A percentile compares a stretch with the other conserved stretches of the same genome.
These are phyloP conservation scores for Fusarium tupiense DNA, from an alignment of 2,329 filamentous ascomycete genomes.

Conservation along the genomic window DNA sequence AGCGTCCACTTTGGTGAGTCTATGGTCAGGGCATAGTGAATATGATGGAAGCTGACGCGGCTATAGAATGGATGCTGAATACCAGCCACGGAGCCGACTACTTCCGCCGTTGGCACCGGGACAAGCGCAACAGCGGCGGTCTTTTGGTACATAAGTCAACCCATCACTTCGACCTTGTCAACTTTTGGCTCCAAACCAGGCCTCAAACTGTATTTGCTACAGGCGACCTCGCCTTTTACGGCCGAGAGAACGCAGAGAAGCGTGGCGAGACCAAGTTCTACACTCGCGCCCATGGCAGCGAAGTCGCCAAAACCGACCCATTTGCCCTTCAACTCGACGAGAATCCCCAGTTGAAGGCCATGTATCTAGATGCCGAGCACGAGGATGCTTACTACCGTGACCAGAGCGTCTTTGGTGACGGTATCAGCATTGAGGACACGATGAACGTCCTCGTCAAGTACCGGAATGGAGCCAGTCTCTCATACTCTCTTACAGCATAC, in stretches of 20 bases:
- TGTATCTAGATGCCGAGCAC: slow-evolving; percentile 71
- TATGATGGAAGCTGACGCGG: not conserved
- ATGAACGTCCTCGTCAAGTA: slow-evolving; percentile 70
- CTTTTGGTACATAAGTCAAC: slow-evolving; percentile 71
- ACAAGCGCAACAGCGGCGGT: slow-evolving; percentile 68
- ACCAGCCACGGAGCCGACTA: slow-evolving; percentile 70
- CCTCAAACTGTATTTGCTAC: slow-evolving; percentile 67
- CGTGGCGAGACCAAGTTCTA: slow-evolving; percentile 64
- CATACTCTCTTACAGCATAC: slow-evolving; percentile 69
- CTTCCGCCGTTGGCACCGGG: slow-evolving; percentile 71
- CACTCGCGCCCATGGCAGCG: slow-evolving; percentile 59
- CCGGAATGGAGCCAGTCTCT: slow-evolving; percentile 64
- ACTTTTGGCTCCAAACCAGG: slow-evolving; percentile 68
- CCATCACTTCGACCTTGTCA: slow-evolving; percentile 71
- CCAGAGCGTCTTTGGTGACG: slow-evolving; percentile 70
- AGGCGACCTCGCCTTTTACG: slow-evolving; percentile 69
- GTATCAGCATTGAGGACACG: slow-evolving; percentile 72
- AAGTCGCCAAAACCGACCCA: slow-evolving; percentile 62
- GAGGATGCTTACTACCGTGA: slow-evolving; percentile 71
- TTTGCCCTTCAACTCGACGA: slow-evolving; percentile 67
- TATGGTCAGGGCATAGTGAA: rapidly evolving
- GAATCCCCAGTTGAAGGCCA: slow-evolving; percentile 62
- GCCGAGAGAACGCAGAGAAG: slow-evolving; percentile 67
- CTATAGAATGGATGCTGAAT: slow-evolving; percentile 68
- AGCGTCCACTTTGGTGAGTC: slow-evolving; percentile 61